Percentiles rank a stretch among this genome's conserved stretches.
phyloP scores from a whole-genome alignment of 495 filamentous ascomycete genomes.

The Podospora conica region DNA sequence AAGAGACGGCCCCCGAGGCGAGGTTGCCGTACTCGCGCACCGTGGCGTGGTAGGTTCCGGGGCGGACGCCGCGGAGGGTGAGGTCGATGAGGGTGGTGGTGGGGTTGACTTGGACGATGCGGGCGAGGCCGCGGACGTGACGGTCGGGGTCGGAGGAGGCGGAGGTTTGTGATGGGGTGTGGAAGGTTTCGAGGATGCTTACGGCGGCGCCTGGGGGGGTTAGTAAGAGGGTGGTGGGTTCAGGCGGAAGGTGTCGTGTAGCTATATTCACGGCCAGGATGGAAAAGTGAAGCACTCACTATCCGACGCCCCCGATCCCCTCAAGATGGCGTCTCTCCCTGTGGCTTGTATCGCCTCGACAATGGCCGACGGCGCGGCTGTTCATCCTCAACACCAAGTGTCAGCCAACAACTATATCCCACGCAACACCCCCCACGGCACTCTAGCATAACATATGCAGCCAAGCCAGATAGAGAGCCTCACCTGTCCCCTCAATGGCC shows the following conservation, averaged over 20 bases:
- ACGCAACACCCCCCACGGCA: background rate
- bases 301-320: conserved; percentile 78
- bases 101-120: conserved; percentile 74
- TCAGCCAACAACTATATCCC: conserved; percentile 5
- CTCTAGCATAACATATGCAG: background rate
- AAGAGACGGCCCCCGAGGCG: conserved; percentile 69
- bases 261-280: background rate
- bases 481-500: conserved; percentile 61
- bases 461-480: conserved; percentile 6
- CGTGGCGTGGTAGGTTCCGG: conserved; percentile 75
- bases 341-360: conserved; percentile 83
- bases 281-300: conserved; percentile 49
- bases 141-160: conserved; percentile 26
- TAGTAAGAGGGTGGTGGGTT: background rate
- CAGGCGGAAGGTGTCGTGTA: background rate
- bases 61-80: conserved; percentile 75
- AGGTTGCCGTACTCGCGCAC: conserved; percentile 88
- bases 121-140: conserved; percentile 64
- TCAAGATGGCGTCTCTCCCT: conserved; percentile 87
- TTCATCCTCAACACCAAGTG: background rate
- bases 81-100: conserved; percentile 79
- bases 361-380: conserved; percentile 79
- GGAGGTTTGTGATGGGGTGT: conserved; percentile 28
- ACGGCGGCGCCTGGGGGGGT: conserved; percentile 71
- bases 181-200: conserved; percentile 92